phyloP scores from a whole-genome alignment of 2,329 filamentous ascomycete genomes.

The Beauveria rudraprayagi region DNA sequence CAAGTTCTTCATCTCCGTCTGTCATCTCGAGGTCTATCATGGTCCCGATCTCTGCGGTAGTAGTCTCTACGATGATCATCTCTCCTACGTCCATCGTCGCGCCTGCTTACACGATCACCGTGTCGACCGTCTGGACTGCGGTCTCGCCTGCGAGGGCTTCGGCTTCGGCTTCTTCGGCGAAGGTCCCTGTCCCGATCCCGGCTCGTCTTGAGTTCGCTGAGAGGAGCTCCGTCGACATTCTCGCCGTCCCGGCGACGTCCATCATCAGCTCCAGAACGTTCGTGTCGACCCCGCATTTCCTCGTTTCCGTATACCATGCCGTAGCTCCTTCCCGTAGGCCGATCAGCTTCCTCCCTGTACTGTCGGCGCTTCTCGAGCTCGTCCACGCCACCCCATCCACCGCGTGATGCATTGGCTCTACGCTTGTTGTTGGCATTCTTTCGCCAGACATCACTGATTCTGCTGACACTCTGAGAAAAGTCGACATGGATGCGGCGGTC shows the following conservation, averaged over 20 bases:
- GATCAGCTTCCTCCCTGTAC: constrained; percentile 62
- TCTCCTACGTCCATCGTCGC: constrained; percentile 3
- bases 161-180: constrained; percentile 33
- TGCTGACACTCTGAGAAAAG: constrained; percentile 90
- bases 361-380: constrained; percentile 85
- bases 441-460: constrained; percentile 83
- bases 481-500: constrained; percentile 97
- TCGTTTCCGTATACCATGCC: constrained; percentile 75
- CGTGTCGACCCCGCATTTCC: constrained; percentile 49
- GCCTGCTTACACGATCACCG: constrained; percentile 24
- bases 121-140: constrained; percentile 26
- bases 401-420: constrained; percentile 44
- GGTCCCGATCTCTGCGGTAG: neutral
- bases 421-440: constrained; percentile 78
- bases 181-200: constrained; percentile 10
- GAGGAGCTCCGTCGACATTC: neutral
- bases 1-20: neutral
- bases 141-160: constrained; percentile 29
- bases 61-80: constrained; percentile 5
- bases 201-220: constrained; percentile 2
- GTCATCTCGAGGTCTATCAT: neutral
- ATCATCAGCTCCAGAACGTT: constrained; percentile 27
- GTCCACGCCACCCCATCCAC: constrained; percentile 85
- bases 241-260: constrained; percentile 15
- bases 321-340: constrained; percentile 45